Base-by-base conservation (phyloP, 148 eudicot species). In the Camellia lanceoleosa region DNA sequence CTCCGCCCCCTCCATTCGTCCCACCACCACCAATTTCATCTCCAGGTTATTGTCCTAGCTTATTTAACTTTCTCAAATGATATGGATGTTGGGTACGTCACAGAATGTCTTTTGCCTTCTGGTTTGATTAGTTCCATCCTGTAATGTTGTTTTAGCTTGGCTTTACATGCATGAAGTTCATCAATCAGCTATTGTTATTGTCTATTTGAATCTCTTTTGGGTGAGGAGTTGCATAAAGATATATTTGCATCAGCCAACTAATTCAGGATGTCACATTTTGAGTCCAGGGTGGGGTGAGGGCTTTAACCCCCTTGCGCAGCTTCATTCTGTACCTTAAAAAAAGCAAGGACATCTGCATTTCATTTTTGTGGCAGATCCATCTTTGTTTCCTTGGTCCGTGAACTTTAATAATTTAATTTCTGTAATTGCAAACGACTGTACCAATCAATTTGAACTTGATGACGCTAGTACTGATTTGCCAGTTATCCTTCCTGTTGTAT, bases 1-100 rank as follows among this genome's bases (percentile, higher is more conserved):
- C 98, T 80, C 98, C 98, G 52, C 98, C 98, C n/a, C 98, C 98
- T 74, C 97, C 97, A 38, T 94, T 89, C 84, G 82, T 94, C 41
- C 95, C 95, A 55, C 98, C 97, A 44, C 81, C 91, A 43, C 89
- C 98, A 76, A 75, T 88, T 83, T 68, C 89, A 77, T 16, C 87
- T 66, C 88, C 90, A 89, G 94, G 98, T 91, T 55, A 67, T 13
- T 68, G 75, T 38, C 67, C 30, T 77, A 43, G 20, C 14, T 51
- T 3, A 20, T 55, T 74, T 14, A 43, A 20, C 9, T 56, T 20
- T 20, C 10, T 7, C 23, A 38, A 23, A 3, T 15, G 54, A 4
- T 18, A 15, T n/a, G 7, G 5, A 30, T 60, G 71, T 23, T 46
- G n/a, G 49, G 20, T 42, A 18, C n/a, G 59, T 64, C 65, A 19